Conservation (phyloP, 2,329 filamentous ascomycete species). For the Aspergillus oerlinghausenensis region DNA sequence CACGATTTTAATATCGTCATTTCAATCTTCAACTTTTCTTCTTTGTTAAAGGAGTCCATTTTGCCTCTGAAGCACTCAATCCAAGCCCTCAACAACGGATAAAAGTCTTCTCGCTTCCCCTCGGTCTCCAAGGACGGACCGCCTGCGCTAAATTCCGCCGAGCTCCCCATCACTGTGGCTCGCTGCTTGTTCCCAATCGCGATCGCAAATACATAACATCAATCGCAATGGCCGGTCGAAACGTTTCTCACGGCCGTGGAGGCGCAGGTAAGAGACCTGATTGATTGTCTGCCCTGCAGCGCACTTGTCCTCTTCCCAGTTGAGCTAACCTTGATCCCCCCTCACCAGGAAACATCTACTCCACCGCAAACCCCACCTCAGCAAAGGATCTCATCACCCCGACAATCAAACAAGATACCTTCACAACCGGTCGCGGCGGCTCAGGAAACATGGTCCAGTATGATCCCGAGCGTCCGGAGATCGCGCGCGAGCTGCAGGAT, state of each 20-base stretch:
- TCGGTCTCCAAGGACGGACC: background rate
- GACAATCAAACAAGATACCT: conserved; percentile 73
- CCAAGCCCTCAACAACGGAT: background rate
- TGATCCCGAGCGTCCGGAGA: conserved; percentile 59
- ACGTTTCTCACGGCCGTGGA: conserved; percentile 66
- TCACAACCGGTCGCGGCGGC: conserved; percentile 86
- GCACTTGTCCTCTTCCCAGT: background rate
- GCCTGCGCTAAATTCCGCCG: background rate
- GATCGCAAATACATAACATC: background rate
- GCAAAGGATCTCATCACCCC: conserved; percentile 72
- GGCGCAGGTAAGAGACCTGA: conserved; percentile 55
- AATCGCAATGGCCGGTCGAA: conserved; percentile 18
- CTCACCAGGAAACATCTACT: conserved; percentile 57
- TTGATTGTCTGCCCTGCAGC: background rate
- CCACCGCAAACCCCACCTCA: conserved; percentile 47
- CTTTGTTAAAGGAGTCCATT: background rate
- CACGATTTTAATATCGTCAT: background rate
- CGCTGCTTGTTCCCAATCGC: background rate
- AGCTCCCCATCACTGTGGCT: background rate
- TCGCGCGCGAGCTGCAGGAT: conserved; percentile 78
- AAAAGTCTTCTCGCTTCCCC: background rate
- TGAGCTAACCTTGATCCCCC: background rate
- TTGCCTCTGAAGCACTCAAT: background rate
- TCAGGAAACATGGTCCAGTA: conserved; percentile 82
- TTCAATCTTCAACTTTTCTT: background rate